Conservation (phyloP, 2,329 filamentous ascomycete species). For the Aspergillus sp. region DNA sequence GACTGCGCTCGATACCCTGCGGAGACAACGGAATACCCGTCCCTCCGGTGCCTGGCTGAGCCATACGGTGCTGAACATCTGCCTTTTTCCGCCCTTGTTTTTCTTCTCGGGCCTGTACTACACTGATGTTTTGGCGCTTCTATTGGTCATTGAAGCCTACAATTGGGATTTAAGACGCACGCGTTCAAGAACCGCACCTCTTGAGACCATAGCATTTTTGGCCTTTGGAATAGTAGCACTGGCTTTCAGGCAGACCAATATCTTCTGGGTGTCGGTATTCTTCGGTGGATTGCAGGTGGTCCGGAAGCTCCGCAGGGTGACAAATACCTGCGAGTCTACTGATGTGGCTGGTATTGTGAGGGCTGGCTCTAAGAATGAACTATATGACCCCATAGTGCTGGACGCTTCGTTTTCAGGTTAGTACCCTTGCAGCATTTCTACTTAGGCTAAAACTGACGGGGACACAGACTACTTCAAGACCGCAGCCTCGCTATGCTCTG, state of each 20-base stretch:
- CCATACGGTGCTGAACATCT: constrained; percentile 68
- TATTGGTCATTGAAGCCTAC: constrained; percentile 71
- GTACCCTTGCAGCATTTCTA: constrained; percentile 3
- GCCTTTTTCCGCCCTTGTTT: constrained; percentile 84
- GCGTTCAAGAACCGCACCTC: constrained; percentile 19
- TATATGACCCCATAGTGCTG: constrained; percentile 52
- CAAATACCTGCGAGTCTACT: constrained; percentile 27
- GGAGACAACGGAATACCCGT: constrained; percentile 32
- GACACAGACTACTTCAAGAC: constrained; percentile 48
- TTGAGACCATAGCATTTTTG: constrained; percentile 44
- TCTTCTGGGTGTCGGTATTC: constrained; percentile 78
- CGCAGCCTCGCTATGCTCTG: constrained; percentile 64
- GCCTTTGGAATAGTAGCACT: constrained; percentile 65
- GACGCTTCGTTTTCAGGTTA: constrained; percentile 53
- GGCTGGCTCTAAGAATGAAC: constrained; percentile 36
- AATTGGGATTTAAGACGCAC: constrained; percentile 46
- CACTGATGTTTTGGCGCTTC: constrained; percentile 82
- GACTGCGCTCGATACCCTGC: constrained; percentile 50
- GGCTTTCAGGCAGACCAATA: constrained; percentile 87
- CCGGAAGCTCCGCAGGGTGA: constrained; percentile 31
- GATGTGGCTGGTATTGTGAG: constrained; percentile 31
- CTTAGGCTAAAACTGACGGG: constrained; percentile 23
- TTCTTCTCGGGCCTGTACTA: constrained; percentile 97
- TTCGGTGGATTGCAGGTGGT: constrained; percentile 47
- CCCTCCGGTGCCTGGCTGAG: constrained; percentile 35